Base-by-base conservation (phyloP, 1,284 basidiomycete species). In the Rugosomyces carneus region DNA sequence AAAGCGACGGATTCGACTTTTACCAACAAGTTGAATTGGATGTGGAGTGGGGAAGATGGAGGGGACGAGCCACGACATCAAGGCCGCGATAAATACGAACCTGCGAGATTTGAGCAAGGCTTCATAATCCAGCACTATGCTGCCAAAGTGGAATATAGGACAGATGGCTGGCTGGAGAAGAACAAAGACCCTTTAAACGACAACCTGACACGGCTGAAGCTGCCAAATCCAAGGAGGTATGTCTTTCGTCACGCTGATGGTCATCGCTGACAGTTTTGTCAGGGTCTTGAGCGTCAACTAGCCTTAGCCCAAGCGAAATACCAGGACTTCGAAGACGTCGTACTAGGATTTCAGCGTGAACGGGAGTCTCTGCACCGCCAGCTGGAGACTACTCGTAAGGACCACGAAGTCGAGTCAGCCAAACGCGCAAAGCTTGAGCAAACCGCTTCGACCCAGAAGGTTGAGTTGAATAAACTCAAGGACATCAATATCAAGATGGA, bases 181-280 rank as follows among this genome's bases (percentile, higher is more conserved):
- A 99, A 99, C 76, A 97, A 97, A 69, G 96, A 99, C 60, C 96
- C 96, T 0, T 72, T 99, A 53, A 98, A 99, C 64, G 94, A 98
- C 62, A 95, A 98, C 60, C 76, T 99, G 34, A 92, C 92, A 0
- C 83, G 92, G 74, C 79, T 1, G 82, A 83, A 36, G 71, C 74
- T 0, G 60, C 71, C 32, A 80, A 80, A 52, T 71, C 73, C 1
- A 88, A 89, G 66, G 89, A 91, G 72, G 91, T 88, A 56, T 50
- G 69, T 65, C 27, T 21, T 5, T 38, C 36, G 29, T 51, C n/a
- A 18, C 24, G 24, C 3, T 23, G 32, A 32, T 31, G 21, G 45
- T 47, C 27, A 21, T 40, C 15, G 39, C 40, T 42, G 34, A 21
- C 46, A 29, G 36, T 47, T 46, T 13, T 35, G 34, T 19, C 57